phyloP scores from a whole-genome alignment of 176 grass and related monocot genomes.

The Luzula sylvatica region DNA sequence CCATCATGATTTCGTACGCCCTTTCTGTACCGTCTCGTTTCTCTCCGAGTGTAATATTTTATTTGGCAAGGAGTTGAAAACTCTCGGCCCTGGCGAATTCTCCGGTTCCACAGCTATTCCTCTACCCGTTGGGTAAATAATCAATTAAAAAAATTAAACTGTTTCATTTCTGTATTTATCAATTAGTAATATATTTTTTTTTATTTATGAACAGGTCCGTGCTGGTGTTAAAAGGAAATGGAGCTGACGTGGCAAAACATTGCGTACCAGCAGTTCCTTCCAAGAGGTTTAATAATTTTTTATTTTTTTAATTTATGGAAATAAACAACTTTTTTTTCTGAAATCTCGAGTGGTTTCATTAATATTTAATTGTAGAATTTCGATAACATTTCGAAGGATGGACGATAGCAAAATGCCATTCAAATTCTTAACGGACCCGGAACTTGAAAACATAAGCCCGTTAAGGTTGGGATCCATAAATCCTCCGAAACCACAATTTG shows the following conservation, averaged over 20 bases:
- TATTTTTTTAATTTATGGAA: background rate
- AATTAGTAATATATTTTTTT: background rate
- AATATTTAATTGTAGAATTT: slow-evolving; percentile 30
- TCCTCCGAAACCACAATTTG: no score
- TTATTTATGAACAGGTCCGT: slow-evolving; percentile 31
- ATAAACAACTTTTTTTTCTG: background rate
- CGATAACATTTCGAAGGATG: slow-evolving; percentile 68
- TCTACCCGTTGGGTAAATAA: slow-evolving; percentile 23
- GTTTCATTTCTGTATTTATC: background rate
- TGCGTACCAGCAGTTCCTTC: slow-evolving; percentile 47
- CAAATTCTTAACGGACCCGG: no score
- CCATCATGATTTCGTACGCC: slow-evolving; percentile 41
- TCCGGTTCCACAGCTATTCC: slow-evolving; percentile 13
- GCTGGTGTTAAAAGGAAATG: slow-evolving; percentile 45
- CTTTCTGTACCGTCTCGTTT: slow-evolving; percentile 63
- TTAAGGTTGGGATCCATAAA: no score
- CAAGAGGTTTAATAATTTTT: slow-evolving; percentile 22
- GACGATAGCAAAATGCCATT: slow-evolving; percentile 24
- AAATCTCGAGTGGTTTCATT: background rate
- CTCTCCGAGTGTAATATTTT: slow-evolving; percentile 39
- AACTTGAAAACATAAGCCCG: no score
- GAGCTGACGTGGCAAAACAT: slow-evolving; percentile 56
- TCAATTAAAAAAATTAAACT: no score
- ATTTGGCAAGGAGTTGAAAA: slow-evolving; percentile 24
- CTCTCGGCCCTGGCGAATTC: slow-evolving; percentile 32